A percentile compares a stretch with the other conserved stretches of the same genome.
Evolutionary conservation across 805 yeast genomes (phyloP).

Genomic region (Myxozyma nipponensis): DNA sequence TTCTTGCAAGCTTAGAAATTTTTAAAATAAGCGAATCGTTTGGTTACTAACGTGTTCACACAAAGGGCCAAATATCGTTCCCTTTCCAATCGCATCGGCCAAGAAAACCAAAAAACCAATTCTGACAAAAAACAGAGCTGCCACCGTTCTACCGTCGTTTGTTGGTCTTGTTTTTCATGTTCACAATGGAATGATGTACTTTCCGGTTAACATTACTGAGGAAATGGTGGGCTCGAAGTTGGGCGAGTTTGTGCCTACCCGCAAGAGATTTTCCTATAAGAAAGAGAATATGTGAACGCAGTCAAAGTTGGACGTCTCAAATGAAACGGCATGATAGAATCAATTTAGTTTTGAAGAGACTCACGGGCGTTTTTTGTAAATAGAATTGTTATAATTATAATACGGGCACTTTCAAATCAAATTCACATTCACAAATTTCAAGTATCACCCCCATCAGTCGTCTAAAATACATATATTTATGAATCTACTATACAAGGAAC

Average conservation of each 20-base stretch:
- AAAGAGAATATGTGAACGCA: constrained; percentile 21
- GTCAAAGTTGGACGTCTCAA: too few species aligned
- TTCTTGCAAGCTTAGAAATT: neutral
- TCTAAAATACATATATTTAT: neutral
- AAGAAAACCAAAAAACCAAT: constrained; percentile 75
- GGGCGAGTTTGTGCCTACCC: constrained; percentile 93
- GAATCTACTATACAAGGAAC: too few species aligned
- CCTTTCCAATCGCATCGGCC: constrained; percentile 88
- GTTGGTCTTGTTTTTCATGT: constrained; percentile 92
- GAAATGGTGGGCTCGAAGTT: constrained; percentile 96
- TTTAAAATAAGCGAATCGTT: neutral
- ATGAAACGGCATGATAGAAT: too few species aligned
- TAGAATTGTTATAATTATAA: neutral
- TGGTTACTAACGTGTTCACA: neutral
- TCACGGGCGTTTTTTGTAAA: neutral
- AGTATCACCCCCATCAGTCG: neutral
- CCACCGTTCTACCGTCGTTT: constrained; percentile 92
- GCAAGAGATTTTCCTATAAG: constrained; percentile 81
- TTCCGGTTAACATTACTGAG: constrained; percentile 78
- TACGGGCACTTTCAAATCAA: too few species aligned
- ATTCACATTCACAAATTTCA: too few species aligned
- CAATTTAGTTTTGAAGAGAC: neutral
- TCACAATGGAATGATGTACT: constrained; percentile 94
- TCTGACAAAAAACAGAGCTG: constrained; percentile 91
- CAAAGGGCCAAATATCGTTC: constrained; percentile 84